Conservation (phyloP, 352 stramenopile genomes). For the Elongisporangium undulatum region DNA sequence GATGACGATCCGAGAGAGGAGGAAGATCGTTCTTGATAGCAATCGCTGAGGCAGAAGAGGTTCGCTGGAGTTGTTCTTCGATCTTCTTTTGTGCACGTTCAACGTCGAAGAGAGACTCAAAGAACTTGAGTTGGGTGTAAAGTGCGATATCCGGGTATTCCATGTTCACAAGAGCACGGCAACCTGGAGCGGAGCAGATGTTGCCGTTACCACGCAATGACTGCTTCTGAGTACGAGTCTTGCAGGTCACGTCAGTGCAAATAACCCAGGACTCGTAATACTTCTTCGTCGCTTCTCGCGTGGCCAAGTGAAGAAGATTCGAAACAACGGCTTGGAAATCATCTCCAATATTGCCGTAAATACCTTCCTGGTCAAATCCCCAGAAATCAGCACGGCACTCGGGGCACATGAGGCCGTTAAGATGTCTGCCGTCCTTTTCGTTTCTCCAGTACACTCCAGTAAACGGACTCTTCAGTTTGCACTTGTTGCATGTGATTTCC, state of each 20-base stretch:
- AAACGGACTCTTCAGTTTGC: conserved; percentile 61
- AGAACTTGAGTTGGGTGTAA: conserved; percentile 97
- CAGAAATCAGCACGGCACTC: conserved; percentile 78
- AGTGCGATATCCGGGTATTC: conserved; percentile 89
- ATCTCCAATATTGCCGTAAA: conserved; percentile 68
- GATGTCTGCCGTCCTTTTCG: conserved; percentile 17
- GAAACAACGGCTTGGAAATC: conserved; percentile 75
- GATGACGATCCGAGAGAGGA: conserved; percentile 56
- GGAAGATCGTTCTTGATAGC: conserved; percentile 31
- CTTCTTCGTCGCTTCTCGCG: conserved; percentile 67
- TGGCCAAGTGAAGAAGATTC: conserved; percentile 80
- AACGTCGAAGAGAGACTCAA: conserved; percentile 95
- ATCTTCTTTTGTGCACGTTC: conserved; percentile 86
- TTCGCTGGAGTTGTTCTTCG: conserved; percentile 53
- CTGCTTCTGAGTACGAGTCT: conserved; percentile 93
- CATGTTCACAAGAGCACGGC: conserved; percentile 86
- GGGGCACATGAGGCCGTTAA: conserved; percentile 63
- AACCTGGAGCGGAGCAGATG: conserved; percentile 90
- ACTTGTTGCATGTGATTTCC: conserved; percentile 69
- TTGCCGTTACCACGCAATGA: conserved; percentile 91
- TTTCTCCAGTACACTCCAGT: conserved; percentile 62
- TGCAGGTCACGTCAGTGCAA: conserved; percentile 95
- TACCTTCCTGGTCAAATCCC: conserved; percentile 74
- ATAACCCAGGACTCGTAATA: conserved; percentile 91
- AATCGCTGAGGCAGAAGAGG: conserved; percentile 6